These are phyloP conservation scores for Cryptosporidium andersoni DNA, from an alignment of 169 alveolate genomes.

Conservation along the genomic window DNA sequence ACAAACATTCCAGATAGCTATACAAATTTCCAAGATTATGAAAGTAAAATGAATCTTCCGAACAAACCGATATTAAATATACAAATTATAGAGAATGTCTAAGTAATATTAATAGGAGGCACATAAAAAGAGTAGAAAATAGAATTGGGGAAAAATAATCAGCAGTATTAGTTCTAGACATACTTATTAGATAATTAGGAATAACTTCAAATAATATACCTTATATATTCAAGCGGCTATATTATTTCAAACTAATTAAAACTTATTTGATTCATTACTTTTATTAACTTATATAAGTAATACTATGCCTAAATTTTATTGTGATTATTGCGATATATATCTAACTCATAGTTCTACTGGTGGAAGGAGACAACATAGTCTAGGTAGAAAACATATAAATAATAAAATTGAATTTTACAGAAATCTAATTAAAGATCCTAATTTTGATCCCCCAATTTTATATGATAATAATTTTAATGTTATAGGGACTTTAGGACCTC, in stretches of 20 bases:
- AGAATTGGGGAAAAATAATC: no score
- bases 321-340: constrained; percentile 99
- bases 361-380: constrained; percentile 97
- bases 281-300: neutral
- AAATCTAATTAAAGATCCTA: constrained; percentile 61
- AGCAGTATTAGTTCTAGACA: no score
- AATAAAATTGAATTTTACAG: constrained; percentile 96
- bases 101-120: no score
- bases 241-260: no score
- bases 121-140: no score
- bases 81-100: no score
- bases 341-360: constrained; percentile 98
- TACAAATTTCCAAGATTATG: constrained; percentile 31
- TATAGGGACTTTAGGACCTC: constrained; percentile 42
- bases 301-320: constrained; percentile 97
- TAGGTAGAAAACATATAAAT: constrained; percentile 97
- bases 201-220: no score
- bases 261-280: neutral
- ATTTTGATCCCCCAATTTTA: constrained; percentile 26
- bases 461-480: constrained; percentile 37
- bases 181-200: no score
- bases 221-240: no score
- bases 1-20: constrained; percentile 11
- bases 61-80: no score
- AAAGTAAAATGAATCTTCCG: neutral